Conservation (phyloP, 2,329 filamentous ascomycete genomes). For the Gliomastix tumulicola region DNA sequence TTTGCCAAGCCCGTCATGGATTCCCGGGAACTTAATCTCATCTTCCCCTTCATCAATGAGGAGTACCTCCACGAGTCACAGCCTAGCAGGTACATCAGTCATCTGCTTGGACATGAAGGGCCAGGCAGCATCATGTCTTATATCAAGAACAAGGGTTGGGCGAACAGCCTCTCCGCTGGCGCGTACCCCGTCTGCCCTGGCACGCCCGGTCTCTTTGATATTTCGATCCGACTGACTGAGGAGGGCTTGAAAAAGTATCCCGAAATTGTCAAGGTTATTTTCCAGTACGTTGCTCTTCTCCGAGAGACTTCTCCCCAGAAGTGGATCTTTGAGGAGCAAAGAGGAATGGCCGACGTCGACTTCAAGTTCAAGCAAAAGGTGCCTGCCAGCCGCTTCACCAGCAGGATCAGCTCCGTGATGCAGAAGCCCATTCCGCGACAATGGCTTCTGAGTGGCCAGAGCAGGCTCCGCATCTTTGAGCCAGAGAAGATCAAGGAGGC, state of each 20-base stretch:
- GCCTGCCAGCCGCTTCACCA: conserved; percentile 83
- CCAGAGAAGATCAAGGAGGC: conserved; percentile 67
- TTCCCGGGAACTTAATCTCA: conserved; percentile 68
- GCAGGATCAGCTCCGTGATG: conserved; percentile 79
- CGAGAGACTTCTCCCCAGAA: conserved; percentile 73
- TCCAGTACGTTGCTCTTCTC: conserved; percentile 87
- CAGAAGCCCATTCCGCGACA: conserved; percentile 83
- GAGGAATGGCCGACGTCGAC: conserved; percentile 82
- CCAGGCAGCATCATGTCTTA: conserved; percentile 88
- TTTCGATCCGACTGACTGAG: conserved; percentile 74
- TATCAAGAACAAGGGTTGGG: conserved; percentile 86
- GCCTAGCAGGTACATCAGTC: conserved; percentile 78
- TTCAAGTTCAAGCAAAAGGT: conserved; percentile 95
- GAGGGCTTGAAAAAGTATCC: conserved; percentile 76
- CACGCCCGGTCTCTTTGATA: conserved; percentile 67
- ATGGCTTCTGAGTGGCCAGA: conserved; percentile 76
- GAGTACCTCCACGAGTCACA: conserved; percentile 72
- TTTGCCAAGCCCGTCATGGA: conserved; percentile 94
- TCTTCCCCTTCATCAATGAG: conserved; percentile 81
- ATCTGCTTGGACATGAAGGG: conserved; percentile 87
- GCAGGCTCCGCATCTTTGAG: conserved; percentile 73
- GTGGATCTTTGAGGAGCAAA: conserved; percentile 93
- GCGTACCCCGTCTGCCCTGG: conserved; percentile 72
- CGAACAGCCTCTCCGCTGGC: conserved; percentile 74
- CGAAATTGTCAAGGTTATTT: conserved; percentile 76